Percentiles rank a stretch among this genome's conserved stretches.
phyloP scores from a whole-genome alignment of 306 rosid species.

The Lablab purpureus region DNA sequence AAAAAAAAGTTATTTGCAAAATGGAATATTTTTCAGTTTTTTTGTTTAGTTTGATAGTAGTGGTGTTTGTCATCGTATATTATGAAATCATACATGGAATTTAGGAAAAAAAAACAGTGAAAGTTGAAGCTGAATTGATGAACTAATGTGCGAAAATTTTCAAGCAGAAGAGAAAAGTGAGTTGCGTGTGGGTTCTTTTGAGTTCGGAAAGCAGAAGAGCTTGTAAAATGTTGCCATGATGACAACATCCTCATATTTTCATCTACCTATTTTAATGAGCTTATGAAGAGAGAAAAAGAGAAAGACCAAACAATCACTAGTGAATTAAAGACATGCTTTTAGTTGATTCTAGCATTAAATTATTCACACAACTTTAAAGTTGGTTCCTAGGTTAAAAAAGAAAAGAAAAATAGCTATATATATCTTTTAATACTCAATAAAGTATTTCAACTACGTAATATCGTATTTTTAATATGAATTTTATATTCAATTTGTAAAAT shows the following conservation, averaged over 20 bases:
- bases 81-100: neutral
- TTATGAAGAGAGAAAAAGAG: neutral
- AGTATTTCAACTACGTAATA: too few species aligned
- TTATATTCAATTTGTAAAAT: too few species aligned
- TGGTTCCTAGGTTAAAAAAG: neutral
- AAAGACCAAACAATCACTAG: neutral
- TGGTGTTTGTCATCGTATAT: too few species aligned
- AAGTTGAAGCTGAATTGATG: neutral
- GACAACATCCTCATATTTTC: conserved; percentile 44
- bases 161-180: conserved; percentile 27
- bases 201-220: conserved; percentile 21
- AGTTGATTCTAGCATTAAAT: neutral
- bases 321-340: conserved; percentile 9
- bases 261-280: conserved; percentile 1
- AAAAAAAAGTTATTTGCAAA: neutral
- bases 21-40: neutral
- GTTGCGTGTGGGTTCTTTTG: conserved; percentile 11
- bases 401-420: too few species aligned
- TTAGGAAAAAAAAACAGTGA: neutral
- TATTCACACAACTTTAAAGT: neutral
- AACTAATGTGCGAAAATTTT: neutral
- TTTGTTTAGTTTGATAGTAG: neutral
- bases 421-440: too few species aligned
- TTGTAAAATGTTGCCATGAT: conserved; percentile 51
- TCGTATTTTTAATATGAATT: too few species aligned